Percentiles rank a stretch among this genome's conserved stretches.
Conservation (phyloP, 1,284 basidiomycete species). For the Apiotrichum sp. region DNA sequence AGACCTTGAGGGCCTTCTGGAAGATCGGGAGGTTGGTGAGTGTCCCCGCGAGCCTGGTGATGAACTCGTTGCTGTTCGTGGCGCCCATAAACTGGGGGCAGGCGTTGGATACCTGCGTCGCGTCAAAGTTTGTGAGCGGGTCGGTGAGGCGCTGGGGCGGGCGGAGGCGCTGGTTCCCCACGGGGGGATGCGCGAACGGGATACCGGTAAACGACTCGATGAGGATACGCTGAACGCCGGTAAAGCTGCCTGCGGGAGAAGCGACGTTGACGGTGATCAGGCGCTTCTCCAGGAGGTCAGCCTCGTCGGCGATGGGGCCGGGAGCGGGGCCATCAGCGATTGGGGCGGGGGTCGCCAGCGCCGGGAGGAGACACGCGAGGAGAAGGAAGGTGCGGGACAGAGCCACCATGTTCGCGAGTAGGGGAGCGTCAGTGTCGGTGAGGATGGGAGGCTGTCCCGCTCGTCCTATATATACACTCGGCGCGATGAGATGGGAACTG, state of each 20-base stretch:
- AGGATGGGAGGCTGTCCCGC: too few relatives aligned
- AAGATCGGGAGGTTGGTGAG: constrained; percentile 2
- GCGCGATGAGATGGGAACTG: too few relatives aligned
- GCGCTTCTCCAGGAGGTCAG: constrained; percentile 6
- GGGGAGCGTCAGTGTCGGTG: too few relatives aligned
- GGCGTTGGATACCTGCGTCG: constrained; percentile 3
- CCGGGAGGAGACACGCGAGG: too few relatives aligned
- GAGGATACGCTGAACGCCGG: constrained; percentile 1
- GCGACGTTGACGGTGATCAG: constrained; percentile 1
- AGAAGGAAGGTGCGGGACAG: too few relatives aligned
- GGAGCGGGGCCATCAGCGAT: background rate
- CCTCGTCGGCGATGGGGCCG: background rate
- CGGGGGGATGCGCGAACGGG: constrained; percentile 57
- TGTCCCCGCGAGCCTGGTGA: background rate
- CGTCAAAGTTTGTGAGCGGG: constrained; percentile 12
- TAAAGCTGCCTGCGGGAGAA: constrained; percentile 10
- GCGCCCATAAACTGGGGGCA: constrained; percentile 13
- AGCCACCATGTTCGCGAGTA: too few relatives aligned
- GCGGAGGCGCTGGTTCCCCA: constrained; percentile 24
- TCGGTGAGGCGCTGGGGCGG: constrained; percentile 48
- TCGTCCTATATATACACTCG: too few relatives aligned
- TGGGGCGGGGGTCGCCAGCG: too few relatives aligned
- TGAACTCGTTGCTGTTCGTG: background rate
- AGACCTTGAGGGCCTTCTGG: constrained; percentile 6
- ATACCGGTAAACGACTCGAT: constrained; percentile 49